Conservation (phyloP, 495 filamentous ascomycete species). For the Aspergillus leporis region DNA sequence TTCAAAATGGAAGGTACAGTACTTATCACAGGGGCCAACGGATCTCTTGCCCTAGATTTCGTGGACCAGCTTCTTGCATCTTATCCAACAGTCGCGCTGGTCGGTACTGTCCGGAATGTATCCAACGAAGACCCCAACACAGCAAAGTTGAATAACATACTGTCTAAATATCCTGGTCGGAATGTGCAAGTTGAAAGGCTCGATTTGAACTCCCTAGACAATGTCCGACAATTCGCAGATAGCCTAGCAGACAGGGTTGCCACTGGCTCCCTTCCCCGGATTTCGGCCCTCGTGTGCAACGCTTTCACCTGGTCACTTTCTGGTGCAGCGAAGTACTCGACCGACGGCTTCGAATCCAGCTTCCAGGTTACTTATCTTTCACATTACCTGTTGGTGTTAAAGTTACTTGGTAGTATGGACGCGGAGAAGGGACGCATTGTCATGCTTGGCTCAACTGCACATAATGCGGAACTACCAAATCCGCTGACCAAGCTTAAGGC, state of each 20-base stretch:
- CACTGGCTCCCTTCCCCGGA: constrained; percentile 32
- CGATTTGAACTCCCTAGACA: constrained; percentile 39
- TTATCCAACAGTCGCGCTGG: constrained; percentile 35
- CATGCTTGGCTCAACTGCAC: constrained; percentile 41
- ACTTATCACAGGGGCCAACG: constrained; percentile 51
- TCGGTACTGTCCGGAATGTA: constrained; percentile 45
- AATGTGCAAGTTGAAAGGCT: constrained; percentile 37
- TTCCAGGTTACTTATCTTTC: constrained; percentile 48
- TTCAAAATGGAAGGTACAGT: constrained; percentile 32
- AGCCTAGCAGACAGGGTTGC: constrained; percentile 27
- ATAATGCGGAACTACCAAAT: constrained; percentile 41
- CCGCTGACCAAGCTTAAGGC: constrained; percentile 31
- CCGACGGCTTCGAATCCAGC: constrained; percentile 43
- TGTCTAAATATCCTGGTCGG: constrained; percentile 32
- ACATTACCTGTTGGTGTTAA: constrained; percentile 43
- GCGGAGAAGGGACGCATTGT: constrained; percentile 36
- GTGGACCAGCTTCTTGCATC: constrained; percentile 37
- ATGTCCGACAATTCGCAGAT: constrained; percentile 39
- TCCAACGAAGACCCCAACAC: constrained; percentile 44
- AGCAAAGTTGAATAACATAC: constrained; percentile 32
- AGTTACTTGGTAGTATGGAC: constrained; percentile 43
- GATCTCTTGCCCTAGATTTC: constrained; percentile 46
- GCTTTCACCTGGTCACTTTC: constrained; percentile 45
- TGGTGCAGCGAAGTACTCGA: constrained; percentile 34
- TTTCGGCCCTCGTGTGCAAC: constrained; percentile 47